These are phyloP conservation scores for Backusella sp. DNA, from an alignment of 192 early-diverging fungal genomes.

Conservation along the genomic window DNA sequence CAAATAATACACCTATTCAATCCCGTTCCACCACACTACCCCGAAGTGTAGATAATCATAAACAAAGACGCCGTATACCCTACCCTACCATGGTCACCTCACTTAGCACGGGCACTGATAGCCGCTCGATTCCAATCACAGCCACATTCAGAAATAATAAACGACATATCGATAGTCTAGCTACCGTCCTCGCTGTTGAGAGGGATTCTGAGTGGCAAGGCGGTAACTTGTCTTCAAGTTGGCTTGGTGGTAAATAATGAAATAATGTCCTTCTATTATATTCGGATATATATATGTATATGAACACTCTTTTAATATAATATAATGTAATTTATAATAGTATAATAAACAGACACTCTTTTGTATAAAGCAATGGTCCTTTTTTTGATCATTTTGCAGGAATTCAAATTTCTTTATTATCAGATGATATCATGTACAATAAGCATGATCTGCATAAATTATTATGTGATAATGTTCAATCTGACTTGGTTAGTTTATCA, in stretches of 20 bases:
- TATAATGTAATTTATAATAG: background rate
- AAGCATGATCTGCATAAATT: background rate
- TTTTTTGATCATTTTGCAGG: too few species aligned
- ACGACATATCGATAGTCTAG: background rate
- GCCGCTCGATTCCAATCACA: background rate
- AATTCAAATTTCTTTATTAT: too few species aligned
- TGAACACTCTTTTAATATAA: background rate
- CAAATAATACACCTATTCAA: background rate
- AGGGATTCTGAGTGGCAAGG: slow-evolving; percentile 13
- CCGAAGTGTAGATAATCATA: background rate
- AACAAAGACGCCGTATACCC: background rate
- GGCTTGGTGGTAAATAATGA: slow-evolving; percentile 16
- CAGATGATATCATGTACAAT: background rate
- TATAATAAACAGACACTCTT: too few species aligned
- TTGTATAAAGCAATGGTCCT: too few species aligned
- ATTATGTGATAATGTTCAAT: background rate
- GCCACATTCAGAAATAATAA: background rate
- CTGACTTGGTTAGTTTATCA: too few species aligned
- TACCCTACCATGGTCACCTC: background rate
- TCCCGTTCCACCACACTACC: background rate
- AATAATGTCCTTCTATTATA: background rate
- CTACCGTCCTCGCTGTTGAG: background rate
- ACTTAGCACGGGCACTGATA: slow-evolving; percentile 10
- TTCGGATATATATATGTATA: background rate
- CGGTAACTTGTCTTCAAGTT: slow-evolving; percentile 15